Conservation (phyloP, 2,329 filamentous ascomycete species). For the Penicillium digitatum region DNA sequence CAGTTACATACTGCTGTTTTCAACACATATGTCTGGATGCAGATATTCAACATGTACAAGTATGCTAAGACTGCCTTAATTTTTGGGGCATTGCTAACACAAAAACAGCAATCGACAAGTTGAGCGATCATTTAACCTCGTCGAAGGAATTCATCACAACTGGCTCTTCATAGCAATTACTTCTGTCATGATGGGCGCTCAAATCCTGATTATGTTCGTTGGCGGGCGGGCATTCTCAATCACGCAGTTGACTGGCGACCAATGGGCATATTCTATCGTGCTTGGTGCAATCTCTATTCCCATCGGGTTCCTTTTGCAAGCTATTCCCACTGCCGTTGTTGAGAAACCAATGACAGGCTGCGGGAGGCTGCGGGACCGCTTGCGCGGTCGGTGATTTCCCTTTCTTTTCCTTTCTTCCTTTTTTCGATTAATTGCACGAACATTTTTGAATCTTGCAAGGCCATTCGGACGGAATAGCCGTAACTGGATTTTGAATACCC, state of each 20-base stretch:
- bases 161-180: conserved; percentile 58
- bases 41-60: conserved; percentile 68
- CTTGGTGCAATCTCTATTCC: conserved; percentile 50
- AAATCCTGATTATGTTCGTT: conserved; percentile 57
- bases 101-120: conserved; percentile 51
- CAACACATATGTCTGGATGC: conserved; percentile 69
- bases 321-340: neutral
- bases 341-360: conserved; percentile 2
- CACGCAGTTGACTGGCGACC: conserved; percentile 46
- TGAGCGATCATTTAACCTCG: conserved; percentile 60
- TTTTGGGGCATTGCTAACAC: neutral
- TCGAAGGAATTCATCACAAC: conserved; percentile 56
- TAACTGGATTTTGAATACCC: neutral
- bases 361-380: neutral
- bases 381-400: neutral
- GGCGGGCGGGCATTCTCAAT: conserved; percentile 55
- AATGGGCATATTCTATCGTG: conserved; percentile 55
- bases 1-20: conserved; percentile 61
- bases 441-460: neutral
- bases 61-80: conserved; percentile 8
- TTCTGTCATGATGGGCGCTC: conserved; percentile 54
- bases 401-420: neutral
- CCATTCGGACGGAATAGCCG: neutral
- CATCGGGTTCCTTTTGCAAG: conserved; percentile 33
- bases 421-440: neutral